Conservation (phyloP, 768 basidiomycete genomes). For the Phylloporus rhodoxanthus region DNA sequence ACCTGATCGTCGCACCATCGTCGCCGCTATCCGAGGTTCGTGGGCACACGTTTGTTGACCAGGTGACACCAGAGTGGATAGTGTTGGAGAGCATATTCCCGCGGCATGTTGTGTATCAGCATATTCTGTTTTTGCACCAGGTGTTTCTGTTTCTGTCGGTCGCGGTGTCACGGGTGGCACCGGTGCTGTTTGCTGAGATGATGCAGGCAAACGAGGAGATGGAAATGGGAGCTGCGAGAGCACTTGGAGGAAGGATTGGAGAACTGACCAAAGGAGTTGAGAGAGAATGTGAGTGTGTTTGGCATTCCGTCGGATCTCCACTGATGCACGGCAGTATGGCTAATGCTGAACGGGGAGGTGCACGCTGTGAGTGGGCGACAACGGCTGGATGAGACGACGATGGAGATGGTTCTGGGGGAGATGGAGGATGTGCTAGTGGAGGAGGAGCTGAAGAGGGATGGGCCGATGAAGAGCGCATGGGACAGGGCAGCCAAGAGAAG, state of each 20-base stretch:
- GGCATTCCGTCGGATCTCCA: not conserved
- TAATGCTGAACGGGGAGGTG: slow-evolving; percentile 49
- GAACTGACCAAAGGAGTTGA: slow-evolving; percentile 42
- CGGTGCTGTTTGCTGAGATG: slow-evolving; percentile 49
- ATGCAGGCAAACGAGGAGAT: slow-evolving; percentile 24
- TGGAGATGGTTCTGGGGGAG: slow-evolving; percentile 44
- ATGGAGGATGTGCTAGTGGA: slow-evolving; percentile 67
- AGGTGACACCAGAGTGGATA: slow-evolving; percentile 9
- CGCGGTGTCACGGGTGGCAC: slow-evolving; percentile 65
- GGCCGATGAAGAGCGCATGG: slow-evolving; percentile 54
- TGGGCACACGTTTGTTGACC: slow-evolving; percentile 23
- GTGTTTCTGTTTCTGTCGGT: slow-evolving; percentile 69
- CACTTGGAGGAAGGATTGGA: slow-evolving; percentile 41
- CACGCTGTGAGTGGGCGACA: slow-evolving; percentile 40
- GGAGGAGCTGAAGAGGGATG: slow-evolving; percentile 50
- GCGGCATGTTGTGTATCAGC: slow-evolving; percentile 64
- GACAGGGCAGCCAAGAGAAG: slow-evolving; percentile 34
- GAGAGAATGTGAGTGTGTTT: slow-evolving; percentile 42
- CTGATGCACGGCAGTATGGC: slow-evolving; percentile 36
- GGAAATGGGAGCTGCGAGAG: slow-evolving; percentile 25
- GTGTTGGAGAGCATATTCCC: slow-evolving; percentile 50
- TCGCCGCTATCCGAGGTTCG: slow-evolving; percentile 4
- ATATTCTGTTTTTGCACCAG: slow-evolving; percentile 72
- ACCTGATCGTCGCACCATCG: slow-evolving; percentile 53
- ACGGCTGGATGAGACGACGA: slow-evolving; percentile 11